These are phyloP conservation scores for Fraxinus albicans DNA, from an alignment of 305 asterid genomes.

Conservation along the genomic window DNA sequence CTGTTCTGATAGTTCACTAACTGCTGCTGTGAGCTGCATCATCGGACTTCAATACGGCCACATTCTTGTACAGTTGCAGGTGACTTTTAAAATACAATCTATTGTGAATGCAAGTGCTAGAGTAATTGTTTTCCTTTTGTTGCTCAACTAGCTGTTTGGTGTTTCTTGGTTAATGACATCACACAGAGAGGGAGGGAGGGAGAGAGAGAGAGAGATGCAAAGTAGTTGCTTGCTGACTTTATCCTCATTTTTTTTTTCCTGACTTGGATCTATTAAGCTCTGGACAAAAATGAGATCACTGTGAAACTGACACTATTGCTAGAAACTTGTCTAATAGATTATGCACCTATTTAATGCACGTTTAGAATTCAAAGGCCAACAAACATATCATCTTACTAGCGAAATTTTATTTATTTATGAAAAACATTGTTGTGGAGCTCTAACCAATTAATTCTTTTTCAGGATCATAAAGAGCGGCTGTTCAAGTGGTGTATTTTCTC, in stretches of 20 bases:
- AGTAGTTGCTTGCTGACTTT: background rate
- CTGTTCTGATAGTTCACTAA: constrained; percentile 57
- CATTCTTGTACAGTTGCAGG: constrained; percentile 63
- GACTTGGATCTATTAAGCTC: background rate
- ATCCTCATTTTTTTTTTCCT: background rate
- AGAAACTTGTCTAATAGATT: background rate
- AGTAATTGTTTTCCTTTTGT: background rate
- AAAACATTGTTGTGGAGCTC: constrained; percentile 24
- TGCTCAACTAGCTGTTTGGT: background rate
- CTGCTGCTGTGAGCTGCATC: constrained; percentile 71
- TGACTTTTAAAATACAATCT: constrained; percentile 22
- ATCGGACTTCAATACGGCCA: constrained; percentile 90
- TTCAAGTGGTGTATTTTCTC: constrained; percentile 64
- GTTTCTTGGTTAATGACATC: background rate
- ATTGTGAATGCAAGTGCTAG: background rate
- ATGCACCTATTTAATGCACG: background rate
- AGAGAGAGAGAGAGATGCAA: too few relatives aligned
- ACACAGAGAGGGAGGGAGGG: background rate
- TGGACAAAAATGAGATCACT: background rate
- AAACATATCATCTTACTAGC: background rate
- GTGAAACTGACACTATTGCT: background rate
- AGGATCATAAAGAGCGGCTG: constrained; percentile 73
- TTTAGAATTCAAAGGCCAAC: background rate
- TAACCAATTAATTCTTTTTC: constrained; percentile 28
- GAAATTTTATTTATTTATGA: background rate